Base-by-base conservation (phyloP, 257 asterid genomes). In the Ehretia macrophylla region DNA sequence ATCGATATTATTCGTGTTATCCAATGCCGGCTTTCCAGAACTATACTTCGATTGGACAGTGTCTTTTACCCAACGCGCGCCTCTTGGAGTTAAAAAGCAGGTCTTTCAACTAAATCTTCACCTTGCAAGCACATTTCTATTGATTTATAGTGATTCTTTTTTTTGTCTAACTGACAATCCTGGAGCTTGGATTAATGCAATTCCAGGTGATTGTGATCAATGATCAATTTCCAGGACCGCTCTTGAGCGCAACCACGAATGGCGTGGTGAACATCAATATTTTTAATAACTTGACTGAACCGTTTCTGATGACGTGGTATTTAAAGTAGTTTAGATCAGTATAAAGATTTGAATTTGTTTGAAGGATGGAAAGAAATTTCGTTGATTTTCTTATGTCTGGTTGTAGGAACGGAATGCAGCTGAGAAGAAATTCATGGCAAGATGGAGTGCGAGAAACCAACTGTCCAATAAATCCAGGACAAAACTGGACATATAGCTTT, bases 371-470 rank as follows among this genome's bases (percentile, higher is more conserved):
- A n/a, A n/a, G n/a, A n/a, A n/a, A n/a, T n/a, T n/a, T n/a, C n/a
- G n/a, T n/a, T n/a, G 12, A 21, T 21, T 21, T 11, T 16, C 40
- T 19, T 5, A 4, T 42, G 12, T 12, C 17, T 17, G 5, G 21
- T 16, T 45, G 1, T 51, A 75, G 77, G 77, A 75, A 75, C 49
- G 77, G 77, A 35, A 27, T 71, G 46, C 74, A 63, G 2, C 17
- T 70, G 68, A 75, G 66, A 63, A 68, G 23, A 47, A 67, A 60
- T 42, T 67, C 72, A 32, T 75, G 81, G 81, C 75, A 65, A 32
- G 77, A 73, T 59, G 83, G 83, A 32, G 77, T 72, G 10, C 58
- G 50, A 73, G 77, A 38, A 66, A 72, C 79, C 8, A 77, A 72
- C 58, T 77, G 79, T 40, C 83, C 79, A 13, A 73, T 77, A 17